Evolutionary conservation across 768 basidiomycete species (phyloP), one percentile per base, ranked within the genome.

Genomic region (Lactarius hengduanensis): DNA sequence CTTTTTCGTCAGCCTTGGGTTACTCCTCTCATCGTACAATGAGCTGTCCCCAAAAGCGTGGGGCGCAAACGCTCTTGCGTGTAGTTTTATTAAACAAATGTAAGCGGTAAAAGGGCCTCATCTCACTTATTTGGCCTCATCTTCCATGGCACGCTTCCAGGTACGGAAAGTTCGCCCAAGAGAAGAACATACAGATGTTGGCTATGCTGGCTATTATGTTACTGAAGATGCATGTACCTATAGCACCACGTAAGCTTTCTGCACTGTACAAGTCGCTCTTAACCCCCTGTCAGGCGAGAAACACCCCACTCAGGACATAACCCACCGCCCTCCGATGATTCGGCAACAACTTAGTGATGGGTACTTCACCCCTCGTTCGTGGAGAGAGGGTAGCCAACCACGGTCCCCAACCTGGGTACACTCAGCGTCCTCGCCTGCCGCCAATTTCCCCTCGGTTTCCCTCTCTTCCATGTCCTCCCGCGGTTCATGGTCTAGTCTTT

Each of bases 401-500:
- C 70, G 78, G 34, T 84, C 86, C 0, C 82, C 86, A 22, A 58
- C 62, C 50, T 85, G 85, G 84, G 80, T 82, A n/a, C 82, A 82
- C 20, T 76, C 82, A 3, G 77, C 77, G 0, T 72, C 77, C 0
- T 82, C 85, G 1, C 77, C 81, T 5, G 81, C 80, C 1, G 71
- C 80, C 13, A 74, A 76, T 22, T 78, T 74, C 11, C 74, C 78
- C 3, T 74, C 78, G 4, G 73, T 81, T 71, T 84, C 47, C 77
- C 81, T 55, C 16, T 78, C 85, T 0, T 86, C 87, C 0, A 82
- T 77, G 56, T 86, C 89, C 3, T 91, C 91, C 2, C 81, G 86
- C 54, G 90, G 86, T 10, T 91, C 92, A 0, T 93, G 92, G 92
- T 89, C 90, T 0, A 92, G 86, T 71, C 72, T 93, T 13, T 90